These are phyloP conservation scores for Sporothrix brasiliensis DNA, from an alignment of 2,329 filamentous ascomycete genomes.

Conservation along the genomic window DNA sequence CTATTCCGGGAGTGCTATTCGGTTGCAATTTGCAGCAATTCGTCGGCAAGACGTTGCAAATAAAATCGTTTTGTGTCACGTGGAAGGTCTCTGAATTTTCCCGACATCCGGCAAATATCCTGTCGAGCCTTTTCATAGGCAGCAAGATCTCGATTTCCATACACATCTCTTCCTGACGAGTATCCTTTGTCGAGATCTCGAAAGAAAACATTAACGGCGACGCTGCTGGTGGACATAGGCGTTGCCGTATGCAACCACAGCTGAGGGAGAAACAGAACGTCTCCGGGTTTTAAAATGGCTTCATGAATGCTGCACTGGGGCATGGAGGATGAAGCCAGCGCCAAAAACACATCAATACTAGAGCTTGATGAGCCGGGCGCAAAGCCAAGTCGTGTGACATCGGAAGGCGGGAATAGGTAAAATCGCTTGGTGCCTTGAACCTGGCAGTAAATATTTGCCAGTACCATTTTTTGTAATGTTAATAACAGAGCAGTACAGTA, in stretches of 20 bases:
- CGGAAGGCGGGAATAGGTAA: slow-evolving; percentile 75
- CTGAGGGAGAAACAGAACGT: slow-evolving; percentile 78
- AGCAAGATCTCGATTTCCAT: slow-evolving; percentile 82
- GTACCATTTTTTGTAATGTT: slow-evolving; percentile 55
- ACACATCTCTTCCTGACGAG: slow-evolving; percentile 76
- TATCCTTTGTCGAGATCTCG: slow-evolving; percentile 69
- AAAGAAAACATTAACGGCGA: slow-evolving; percentile 92
- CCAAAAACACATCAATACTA: slow-evolving; percentile 69
- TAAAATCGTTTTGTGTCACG: slow-evolving; percentile 73
- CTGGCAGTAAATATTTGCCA: slow-evolving; percentile 85
- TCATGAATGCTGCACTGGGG: slow-evolving; percentile 65
- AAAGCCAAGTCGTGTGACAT: slow-evolving; percentile 70
- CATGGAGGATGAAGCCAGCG: slow-evolving; percentile 48
- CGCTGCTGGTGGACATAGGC: slow-evolving; percentile 61
- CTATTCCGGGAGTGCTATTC: slow-evolving; percentile 23
- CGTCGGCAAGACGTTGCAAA: slow-evolving; percentile 68
- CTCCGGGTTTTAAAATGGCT: slow-evolving; percentile 67
- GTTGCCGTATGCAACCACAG: slow-evolving; percentile 81
- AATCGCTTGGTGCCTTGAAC: slow-evolving; percentile 73
- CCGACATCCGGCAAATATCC: slow-evolving; percentile 68
- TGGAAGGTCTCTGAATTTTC: slow-evolving; percentile 66
- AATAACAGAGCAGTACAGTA: neutral
- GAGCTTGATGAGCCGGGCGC: slow-evolving; percentile 80
- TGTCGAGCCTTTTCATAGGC: slow-evolving; percentile 80
- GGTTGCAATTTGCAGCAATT: slow-evolving; percentile 52